phyloP scores from a whole-genome alignment of 1,284 basidiomycete genomes.

The Papiliotrema nemorosa region DNA sequence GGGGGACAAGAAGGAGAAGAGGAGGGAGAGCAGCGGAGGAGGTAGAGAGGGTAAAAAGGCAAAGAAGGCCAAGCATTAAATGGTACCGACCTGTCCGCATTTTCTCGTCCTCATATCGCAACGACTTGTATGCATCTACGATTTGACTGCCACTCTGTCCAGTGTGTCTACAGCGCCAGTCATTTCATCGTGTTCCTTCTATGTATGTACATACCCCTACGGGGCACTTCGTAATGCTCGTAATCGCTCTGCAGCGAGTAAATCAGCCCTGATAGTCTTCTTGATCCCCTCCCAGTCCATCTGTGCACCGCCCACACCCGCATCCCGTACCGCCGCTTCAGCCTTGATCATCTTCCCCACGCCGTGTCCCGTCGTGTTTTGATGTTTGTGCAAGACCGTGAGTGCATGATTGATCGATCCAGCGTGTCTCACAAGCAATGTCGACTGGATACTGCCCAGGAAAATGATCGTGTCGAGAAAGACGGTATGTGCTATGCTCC shows the following conservation, averaged over 20 bases:
- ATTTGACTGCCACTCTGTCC: too few species aligned
- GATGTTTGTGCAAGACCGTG: slow-evolving; percentile 15
- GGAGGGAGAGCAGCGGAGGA: slow-evolving; percentile 21
- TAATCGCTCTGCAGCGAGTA: slow-evolving; percentile 24
- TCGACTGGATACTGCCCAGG: slow-evolving; percentile 19
- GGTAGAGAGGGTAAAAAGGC: slow-evolving; percentile 9
- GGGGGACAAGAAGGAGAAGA: slow-evolving; percentile 34
- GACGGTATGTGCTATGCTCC: slow-evolving; percentile 26
- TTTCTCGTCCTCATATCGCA: too few species aligned
- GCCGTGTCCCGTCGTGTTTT: slow-evolving; percentile 2
- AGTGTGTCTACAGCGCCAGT: too few species aligned
- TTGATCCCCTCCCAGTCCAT: slow-evolving; percentile 4
- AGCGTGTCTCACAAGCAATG: slow-evolving; percentile 19
- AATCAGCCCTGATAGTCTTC: slow-evolving; percentile 18
- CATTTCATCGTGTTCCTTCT: too few species aligned
- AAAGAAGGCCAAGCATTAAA: slow-evolving; percentile 14
- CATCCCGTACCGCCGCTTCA: slow-evolving; percentile 8
- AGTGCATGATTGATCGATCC: slow-evolving; percentile 19
- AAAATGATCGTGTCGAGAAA: slow-evolving; percentile 39
- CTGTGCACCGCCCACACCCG: not conserved
- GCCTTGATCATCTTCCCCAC: slow-evolving; percentile 17
- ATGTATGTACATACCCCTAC: too few species aligned
- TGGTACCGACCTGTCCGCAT: too few species aligned
- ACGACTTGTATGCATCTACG: too few species aligned
- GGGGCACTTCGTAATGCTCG: slow-evolving; percentile 11